phyloP scores from a whole-genome alignment of 169 alveolate genomes.

The Plasmodium ovale region DNA sequence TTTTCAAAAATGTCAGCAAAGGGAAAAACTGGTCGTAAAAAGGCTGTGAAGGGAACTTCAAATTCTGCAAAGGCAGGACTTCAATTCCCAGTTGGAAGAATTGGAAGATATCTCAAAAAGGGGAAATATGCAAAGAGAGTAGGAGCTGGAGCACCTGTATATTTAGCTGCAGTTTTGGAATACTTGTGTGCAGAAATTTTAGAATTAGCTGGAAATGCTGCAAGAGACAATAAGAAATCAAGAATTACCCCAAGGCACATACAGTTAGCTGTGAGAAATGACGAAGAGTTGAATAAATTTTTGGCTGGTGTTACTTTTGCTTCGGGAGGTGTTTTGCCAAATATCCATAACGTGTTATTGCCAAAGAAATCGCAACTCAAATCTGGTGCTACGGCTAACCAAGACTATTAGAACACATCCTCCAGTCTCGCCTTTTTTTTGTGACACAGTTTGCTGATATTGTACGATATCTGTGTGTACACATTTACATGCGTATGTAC shows the following conservation, averaged over 20 bases:
- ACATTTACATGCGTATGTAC: conserved; percentile 13
- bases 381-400: conserved; percentile 55
- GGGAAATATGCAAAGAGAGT: conserved; percentile 99
- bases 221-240: conserved; percentile 97
- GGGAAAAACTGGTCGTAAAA: conserved; percentile 91
- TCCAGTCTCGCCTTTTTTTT: background rate
- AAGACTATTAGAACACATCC: conserved; percentile 22
- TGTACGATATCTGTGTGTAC: conserved; percentile 1
- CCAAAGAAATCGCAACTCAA: conserved; percentile 90
- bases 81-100: conserved; percentile 99
- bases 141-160: conserved; percentile 99
- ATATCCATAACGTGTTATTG: conserved; percentile 95
- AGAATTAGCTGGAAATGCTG: conserved; percentile 99
- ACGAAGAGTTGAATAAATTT: conserved; percentile 98
- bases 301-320: conserved; percentile 98
- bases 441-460: background rate
- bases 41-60: conserved; percentile 91
- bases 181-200: conserved; percentile 98
- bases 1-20: conserved; percentile 81
- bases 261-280: conserved; percentile 98
- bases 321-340: conserved; percentile 99
- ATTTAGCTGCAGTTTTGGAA: conserved; percentile 98
- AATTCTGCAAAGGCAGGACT: conserved; percentile 99
- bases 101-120: conserved; percentile 96
- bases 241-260: conserved; percentile 99